These are phyloP conservation scores for Ochromonadaceae sp. DNA, from an alignment of 352 stramenopile species.

Conservation along the genomic window DNA sequence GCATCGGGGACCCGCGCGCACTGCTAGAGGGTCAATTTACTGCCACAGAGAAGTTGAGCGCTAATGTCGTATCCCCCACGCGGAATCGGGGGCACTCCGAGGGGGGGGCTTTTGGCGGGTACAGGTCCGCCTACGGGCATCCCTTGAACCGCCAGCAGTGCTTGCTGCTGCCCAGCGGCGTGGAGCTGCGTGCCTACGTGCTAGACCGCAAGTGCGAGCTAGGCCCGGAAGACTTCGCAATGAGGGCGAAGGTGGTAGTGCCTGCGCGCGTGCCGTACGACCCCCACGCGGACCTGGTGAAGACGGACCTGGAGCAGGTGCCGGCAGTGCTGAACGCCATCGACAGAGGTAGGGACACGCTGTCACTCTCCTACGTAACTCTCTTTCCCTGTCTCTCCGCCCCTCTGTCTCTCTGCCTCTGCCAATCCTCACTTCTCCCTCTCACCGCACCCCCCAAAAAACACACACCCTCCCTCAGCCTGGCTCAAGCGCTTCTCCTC, in stretches of 20 bases:
- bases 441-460: too few relatives aligned
- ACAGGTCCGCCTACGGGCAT: too few relatives aligned
- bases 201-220: conserved; percentile 12
- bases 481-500: neutral
- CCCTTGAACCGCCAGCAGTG: too few relatives aligned
- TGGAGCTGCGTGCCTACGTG: conserved; percentile 24
- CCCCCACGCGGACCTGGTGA: conserved; percentile 19
- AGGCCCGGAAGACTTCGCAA: neutral
- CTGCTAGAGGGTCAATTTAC: neutral
- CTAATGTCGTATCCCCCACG: too few relatives aligned
- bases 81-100: too few relatives aligned
- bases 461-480: too few relatives aligned
- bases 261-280: conserved; percentile 9
- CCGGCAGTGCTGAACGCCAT: conserved; percentile 20
- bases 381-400: neutral
- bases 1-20: conserved; percentile 8
- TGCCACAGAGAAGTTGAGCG: neutral
- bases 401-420: neutral
- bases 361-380: too few relatives aligned
- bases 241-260: neutral
- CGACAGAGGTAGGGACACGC: conserved; percentile 21
- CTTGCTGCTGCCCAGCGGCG: too few relatives aligned
- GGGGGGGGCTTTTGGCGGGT: too few relatives aligned
- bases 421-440: neutral
- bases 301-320: conserved; percentile 16